Conservation (phyloP, 345 rosid species). For the Lepidium aucheri region DNA sequence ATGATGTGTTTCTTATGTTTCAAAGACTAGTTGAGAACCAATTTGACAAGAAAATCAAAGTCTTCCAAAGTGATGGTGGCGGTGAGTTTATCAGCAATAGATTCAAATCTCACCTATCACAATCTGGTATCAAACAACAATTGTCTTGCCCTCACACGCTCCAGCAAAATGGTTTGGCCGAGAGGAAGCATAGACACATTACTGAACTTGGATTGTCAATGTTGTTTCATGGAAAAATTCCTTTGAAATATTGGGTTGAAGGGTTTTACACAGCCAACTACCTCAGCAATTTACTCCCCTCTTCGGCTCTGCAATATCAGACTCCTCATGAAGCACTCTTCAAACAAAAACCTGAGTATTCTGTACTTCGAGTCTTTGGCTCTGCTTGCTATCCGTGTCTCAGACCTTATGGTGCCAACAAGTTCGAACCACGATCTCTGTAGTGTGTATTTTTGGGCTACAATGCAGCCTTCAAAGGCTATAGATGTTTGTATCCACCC, state of each 20-base stretch:
- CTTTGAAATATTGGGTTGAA: neutral
- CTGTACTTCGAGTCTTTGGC: neutral
- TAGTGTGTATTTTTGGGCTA: neutral
- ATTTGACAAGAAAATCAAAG: no score
- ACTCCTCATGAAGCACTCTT: neutral
- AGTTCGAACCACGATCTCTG: neutral
- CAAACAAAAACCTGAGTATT: neutral
- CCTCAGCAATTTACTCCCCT: neutral
- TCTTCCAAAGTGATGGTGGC: no score
- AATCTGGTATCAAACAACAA: neutral
- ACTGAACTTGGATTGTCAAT: neutral
- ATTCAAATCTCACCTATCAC: no score
- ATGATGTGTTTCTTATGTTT: no score
- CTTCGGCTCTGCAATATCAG: accelerated
- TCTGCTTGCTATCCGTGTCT: neutral
- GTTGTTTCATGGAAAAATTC: neutral
- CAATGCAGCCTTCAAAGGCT: neutral
- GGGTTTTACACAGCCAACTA: neutral
- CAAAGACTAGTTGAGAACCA: no score
- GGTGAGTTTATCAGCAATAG: no score
- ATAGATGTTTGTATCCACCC: neutral
- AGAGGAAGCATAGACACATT: neutral
- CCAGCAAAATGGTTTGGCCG: neutral
- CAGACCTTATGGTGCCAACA: neutral
- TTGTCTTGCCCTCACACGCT: neutral